Conservation (phyloP, 2,329 filamentous ascomycete genomes). For the Calonectria leucothoes region DNA sequence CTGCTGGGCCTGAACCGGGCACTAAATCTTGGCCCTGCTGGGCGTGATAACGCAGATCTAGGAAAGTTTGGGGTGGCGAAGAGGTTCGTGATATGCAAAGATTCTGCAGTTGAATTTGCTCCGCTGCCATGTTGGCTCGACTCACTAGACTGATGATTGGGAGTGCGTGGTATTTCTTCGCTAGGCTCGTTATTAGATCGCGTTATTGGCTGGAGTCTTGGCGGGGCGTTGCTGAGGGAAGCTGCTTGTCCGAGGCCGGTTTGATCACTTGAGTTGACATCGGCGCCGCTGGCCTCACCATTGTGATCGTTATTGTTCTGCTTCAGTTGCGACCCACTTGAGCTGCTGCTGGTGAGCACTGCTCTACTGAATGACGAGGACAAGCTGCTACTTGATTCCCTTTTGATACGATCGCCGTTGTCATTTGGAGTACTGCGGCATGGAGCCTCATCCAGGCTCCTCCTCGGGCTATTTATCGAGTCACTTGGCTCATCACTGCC, state of each 20-base stretch:
- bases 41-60: neutral
- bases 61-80: neutral
- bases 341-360: neutral
- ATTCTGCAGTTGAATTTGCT: neutral
- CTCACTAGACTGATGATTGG: neutral
- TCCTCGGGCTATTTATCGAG: neutral
- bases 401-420: neutral
- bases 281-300: no score
- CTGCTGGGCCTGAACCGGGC: neutral
- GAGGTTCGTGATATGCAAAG: neutral
- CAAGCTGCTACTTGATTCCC: neutral
- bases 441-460: neutral
- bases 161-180: neutral
- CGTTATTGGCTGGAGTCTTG: neutral
- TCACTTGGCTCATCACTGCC: neutral
- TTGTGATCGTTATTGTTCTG: neutral
- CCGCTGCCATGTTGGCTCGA: no score
- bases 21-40: neutral
- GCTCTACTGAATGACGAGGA: neutral
- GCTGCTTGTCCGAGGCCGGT: neutral
- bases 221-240: neutral
- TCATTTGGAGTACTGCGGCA: neutral
- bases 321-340: neutral
- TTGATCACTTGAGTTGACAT: neutral
- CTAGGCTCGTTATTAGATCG: neutral